Percentiles rank a stretch among this genome's conserved stretches.
These are phyloP conservation scores for Royoungia palumana DNA, from an alignment of 768 basidiomycete genomes.

Conservation along the genomic window DNA sequence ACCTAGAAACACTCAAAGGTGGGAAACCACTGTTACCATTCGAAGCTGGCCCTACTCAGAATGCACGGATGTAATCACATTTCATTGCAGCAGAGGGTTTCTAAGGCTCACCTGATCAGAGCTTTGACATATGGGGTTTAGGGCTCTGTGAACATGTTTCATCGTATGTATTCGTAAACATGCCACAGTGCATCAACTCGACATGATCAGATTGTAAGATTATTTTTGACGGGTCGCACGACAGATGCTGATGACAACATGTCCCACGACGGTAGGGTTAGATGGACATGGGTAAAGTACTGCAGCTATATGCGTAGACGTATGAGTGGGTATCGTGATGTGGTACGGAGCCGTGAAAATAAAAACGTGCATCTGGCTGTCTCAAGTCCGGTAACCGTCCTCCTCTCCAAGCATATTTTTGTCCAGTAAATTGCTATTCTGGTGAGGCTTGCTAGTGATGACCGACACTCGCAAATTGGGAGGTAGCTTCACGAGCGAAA, in stretches of 20 bases:
- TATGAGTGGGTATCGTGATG: slow-evolving; percentile 1
- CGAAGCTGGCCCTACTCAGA: no score
- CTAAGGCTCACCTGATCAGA: slow-evolving; percentile 4
- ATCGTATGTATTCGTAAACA: no score
- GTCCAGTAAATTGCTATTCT: slow-evolving; percentile 1
- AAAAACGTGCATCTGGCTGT: slow-evolving; percentile 3
- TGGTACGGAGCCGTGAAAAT: slow-evolving; percentile 5
- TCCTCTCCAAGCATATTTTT: slow-evolving; percentile 10
- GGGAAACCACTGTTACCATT: slow-evolving; percentile 1
- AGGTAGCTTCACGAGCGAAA: slow-evolving; percentile 75
- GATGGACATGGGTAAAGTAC: slow-evolving; percentile 1
- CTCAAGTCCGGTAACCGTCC: slow-evolving; percentile 3
- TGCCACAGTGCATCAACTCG: not conserved
- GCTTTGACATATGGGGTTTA: not conserved
- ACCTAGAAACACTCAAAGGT: slow-evolving; percentile 12
- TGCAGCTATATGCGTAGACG: slow-evolving; percentile 4
- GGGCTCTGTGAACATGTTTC: no score
- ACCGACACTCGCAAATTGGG: slow-evolving; percentile 41
- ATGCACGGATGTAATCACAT: no score
- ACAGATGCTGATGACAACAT: not conserved
- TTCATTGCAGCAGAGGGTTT: no score
- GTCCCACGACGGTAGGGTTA: not conserved
- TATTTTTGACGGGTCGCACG: slow-evolving; percentile 2
- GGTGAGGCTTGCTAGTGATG: slow-evolving; percentile 17
- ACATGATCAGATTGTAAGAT: not conserved